Percentiles rank a stretch among this genome's conserved stretches.
Conservation (phyloP, 2,329 filamentous ascomycete species). For the Canariomyces notabilis region DNA sequence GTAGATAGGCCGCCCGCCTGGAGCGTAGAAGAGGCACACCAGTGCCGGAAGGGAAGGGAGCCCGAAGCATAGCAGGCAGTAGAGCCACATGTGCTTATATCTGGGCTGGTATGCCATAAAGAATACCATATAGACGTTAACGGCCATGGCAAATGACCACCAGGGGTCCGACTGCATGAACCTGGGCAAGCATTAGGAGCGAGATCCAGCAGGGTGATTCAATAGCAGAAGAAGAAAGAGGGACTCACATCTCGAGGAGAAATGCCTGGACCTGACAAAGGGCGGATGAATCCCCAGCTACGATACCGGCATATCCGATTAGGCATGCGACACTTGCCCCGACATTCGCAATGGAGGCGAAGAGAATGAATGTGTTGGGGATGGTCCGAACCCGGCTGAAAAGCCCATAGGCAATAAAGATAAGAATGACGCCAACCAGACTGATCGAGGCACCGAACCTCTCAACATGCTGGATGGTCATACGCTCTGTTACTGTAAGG, state of each 20-base stretch:
- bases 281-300: slow-evolving; percentile 45
- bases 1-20: slow-evolving; percentile 33
- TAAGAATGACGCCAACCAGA: slow-evolving; percentile 44
- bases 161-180: slow-evolving; percentile 73
- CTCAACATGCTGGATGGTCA: slow-evolving; percentile 34
- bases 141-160: slow-evolving; percentile 77
- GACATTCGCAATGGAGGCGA: slow-evolving; percentile 55
- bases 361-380: slow-evolving; percentile 58
- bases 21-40: slow-evolving; percentile 45
- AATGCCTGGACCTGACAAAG: slow-evolving; percentile 60
- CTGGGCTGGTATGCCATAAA: slow-evolving; percentile 57
- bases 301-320: slow-evolving; percentile 63
- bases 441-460: slow-evolving; percentile 51
- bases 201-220: neutral
- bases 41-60: slow-evolving; percentile 64
- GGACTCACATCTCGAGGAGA: slow-evolving; percentile 63
- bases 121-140: slow-evolving; percentile 71
- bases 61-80: slow-evolving; percentile 66
- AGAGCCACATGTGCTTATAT: slow-evolving; percentile 65
- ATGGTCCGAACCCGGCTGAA: slow-evolving; percentile 52
- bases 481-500: slow-evolving; percentile 23
- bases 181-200: slow-evolving; percentile 38
- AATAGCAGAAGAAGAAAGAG: neutral
- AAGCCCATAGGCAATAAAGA: slow-evolving; percentile 48
- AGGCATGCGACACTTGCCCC: slow-evolving; percentile 61